Evolutionary conservation across 2,329 filamentous ascomycete genomes (phyloP).

Genomic region (Chrysosporium keratinophilum): DNA sequence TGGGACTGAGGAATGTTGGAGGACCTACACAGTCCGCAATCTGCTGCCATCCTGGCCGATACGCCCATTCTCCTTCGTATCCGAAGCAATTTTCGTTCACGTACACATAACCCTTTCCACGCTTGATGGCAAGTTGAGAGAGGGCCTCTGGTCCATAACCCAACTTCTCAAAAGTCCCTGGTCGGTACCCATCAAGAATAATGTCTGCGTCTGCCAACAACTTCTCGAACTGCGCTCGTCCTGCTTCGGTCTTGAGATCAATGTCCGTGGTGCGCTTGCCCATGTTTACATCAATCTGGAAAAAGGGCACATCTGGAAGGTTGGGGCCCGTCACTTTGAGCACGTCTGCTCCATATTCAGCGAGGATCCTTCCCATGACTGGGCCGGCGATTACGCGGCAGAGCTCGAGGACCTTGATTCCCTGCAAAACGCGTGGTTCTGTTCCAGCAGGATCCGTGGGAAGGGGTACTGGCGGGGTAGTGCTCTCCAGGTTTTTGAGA

Average conservation of each 20-base stretch:
- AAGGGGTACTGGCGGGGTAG: slow-evolving; percentile 42
- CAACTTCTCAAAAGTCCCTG: slow-evolving; percentile 52
- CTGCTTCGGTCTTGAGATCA: slow-evolving; percentile 48
- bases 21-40: slow-evolving; percentile 56
- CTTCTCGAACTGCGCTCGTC: slow-evolving; percentile 47
- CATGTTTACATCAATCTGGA: slow-evolving; percentile 62
- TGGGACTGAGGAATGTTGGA: not conserved
- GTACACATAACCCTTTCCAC: slow-evolving; percentile 55
- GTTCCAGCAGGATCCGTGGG: slow-evolving; percentile 9
- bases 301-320: slow-evolving; percentile 61
- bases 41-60: slow-evolving; percentile 59
- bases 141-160: slow-evolving; percentile 53
- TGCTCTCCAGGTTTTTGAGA: slow-evolving; percentile 42
- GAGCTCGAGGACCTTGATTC: slow-evolving; percentile 63
- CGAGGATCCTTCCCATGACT: slow-evolving; percentile 59
- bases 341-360: slow-evolving; percentile 66
- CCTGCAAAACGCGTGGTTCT: slow-evolving; percentile 44
- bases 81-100: slow-evolving; percentile 65
- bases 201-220: slow-evolving; percentile 55
- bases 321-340: slow-evolving; percentile 59
- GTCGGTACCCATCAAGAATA: slow-evolving; percentile 59
- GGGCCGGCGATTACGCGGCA: slow-evolving; percentile 67
- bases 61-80: slow-evolving; percentile 52
- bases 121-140: slow-evolving; percentile 42
- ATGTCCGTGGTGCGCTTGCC: slow-evolving; percentile 58